A percentile compares a stretch with the other conserved stretches of the same genome.
Evolutionary conservation across 345 rosid genomes (phyloP).

Genomic region (Murraya koenigii): DNA sequence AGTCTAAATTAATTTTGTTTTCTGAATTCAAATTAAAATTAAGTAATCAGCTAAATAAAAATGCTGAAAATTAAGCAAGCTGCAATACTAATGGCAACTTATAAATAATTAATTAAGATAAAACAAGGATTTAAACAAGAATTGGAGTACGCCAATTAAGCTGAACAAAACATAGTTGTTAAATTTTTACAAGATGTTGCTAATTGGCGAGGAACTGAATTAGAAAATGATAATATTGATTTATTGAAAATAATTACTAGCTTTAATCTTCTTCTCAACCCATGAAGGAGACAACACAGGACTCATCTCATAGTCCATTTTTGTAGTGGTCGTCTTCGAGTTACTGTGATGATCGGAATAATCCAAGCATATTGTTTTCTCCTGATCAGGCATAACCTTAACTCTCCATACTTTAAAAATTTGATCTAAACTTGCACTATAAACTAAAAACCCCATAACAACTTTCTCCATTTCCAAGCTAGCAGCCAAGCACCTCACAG

Average conservation of each 20-base stretch:
- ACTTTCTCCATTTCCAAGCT: conserved; percentile 44
- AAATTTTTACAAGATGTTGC: not conserved
- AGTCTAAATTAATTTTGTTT: too few relatives aligned
- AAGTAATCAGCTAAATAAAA: too few relatives aligned
- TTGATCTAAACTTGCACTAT: conserved; percentile 54
- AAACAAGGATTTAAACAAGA: not conserved
- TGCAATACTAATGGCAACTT: too few relatives aligned
- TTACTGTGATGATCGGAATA: conserved; percentile 15
- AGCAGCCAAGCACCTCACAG: conserved; percentile 43
- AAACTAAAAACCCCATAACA: conserved; percentile 47
- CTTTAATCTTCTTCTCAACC: conserved; percentile 45
- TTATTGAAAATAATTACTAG: conserved; percentile 27
- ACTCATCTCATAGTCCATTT: conserved; percentile 37
- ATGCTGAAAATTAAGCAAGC: too few relatives aligned
- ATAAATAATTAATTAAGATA: not conserved
- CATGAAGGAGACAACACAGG: conserved; percentile 57
- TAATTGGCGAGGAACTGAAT: too few relatives aligned
- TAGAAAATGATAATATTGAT: too few relatives aligned
- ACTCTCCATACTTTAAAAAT: conserved; percentile 52
- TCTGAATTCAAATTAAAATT: too few relatives aligned
- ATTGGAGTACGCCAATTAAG: not conserved
- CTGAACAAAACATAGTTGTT: not conserved
- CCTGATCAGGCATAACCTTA: conserved; percentile 40
- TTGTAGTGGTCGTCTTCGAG: not conserved
- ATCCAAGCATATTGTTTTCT: conserved; percentile 18